Base-by-base conservation (phyloP, 192 early-diverging fungal species). In the Diversispora eburnea region DNA sequence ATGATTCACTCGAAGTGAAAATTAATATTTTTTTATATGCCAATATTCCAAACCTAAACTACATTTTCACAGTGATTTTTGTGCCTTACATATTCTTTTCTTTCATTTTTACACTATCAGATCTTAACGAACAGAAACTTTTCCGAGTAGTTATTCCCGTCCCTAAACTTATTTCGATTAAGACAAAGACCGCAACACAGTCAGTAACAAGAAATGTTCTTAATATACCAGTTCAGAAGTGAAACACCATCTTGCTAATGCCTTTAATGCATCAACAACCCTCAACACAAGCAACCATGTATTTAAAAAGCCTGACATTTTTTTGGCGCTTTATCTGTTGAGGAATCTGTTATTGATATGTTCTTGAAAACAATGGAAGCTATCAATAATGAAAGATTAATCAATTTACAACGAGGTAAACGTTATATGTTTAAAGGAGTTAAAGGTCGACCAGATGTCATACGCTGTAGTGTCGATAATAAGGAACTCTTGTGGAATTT, bases 321-420 rank as follows among this genome's bases (percentile, higher is more conserved):
- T 51, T 42, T 12, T 56, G 52, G 33, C 0, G 20, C 0, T 52
- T 55, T 70, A 70, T 70, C 52, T 70, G 39, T 56, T 5, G 54
- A 70, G 55, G 67, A 70, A 55, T 66, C 67, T 41, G 39, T 70
- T 70, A 33, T 56, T 55, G 67, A 70, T 51, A 42, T 70, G n/a
- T 70, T 70, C 39, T 56, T 70, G 52, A 42, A 70, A 43, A 56
- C 52, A 33, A 70, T 70, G 67, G 33, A 70, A 42, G 52, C 22
- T 70, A 69, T 5, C 33, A 69, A 56, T 51, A 69, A 69, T 69
- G n/a, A 8, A 56, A 2, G 55, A n/a, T n/a, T n/a, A 51, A 70
- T 70, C 55, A 55, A 70, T 55, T 70, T n/a, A n/a, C n/a, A n/a
- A n/a, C n/a, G n/a, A n/a, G 2, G 51, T 42, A 70, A 55, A 39